These are phyloP conservation scores for Rubroboletus satanas DNA, from an alignment of 768 basidiomycete genomes.

Conservation along the genomic window DNA sequence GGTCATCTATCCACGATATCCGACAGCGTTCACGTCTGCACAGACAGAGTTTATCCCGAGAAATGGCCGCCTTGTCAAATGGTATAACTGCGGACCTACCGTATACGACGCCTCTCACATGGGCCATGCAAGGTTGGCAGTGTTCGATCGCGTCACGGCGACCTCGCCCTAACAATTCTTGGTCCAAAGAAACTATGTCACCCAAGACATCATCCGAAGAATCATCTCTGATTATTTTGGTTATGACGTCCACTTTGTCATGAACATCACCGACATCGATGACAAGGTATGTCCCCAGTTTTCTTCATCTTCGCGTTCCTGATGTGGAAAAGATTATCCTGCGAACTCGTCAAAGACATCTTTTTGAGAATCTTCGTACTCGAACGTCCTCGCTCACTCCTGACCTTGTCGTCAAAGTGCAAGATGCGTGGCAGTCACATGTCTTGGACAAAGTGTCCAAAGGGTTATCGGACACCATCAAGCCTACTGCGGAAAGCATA, in stretches of 20 bases:
- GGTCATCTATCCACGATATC: constrained; percentile 11
- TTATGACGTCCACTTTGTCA: constrained; percentile 96
- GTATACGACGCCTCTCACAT: constrained; percentile 98
- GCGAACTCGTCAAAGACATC: constrained; percentile 78
- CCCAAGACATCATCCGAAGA: constrained; percentile 38
- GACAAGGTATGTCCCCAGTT: constrained; percentile 72
- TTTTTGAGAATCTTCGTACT: constrained; percentile 58
- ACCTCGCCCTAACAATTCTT: constrained; percentile 1
- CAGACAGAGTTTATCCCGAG: constrained; percentile 76
- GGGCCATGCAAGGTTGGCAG: constrained; percentile 87
- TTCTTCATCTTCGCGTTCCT: background rate
- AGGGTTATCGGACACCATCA: constrained; percentile 51
- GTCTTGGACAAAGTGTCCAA: constrained; percentile 60
- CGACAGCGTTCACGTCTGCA: constrained; percentile 2
- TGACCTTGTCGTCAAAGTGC: constrained; percentile 53
- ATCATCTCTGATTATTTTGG: constrained; percentile 95
- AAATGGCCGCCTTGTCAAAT: constrained; percentile 76
- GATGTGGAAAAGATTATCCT: constrained; percentile 74
- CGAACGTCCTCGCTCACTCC: constrained; percentile 53
- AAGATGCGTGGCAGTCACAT: constrained; percentile 64
- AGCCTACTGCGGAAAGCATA: constrained; percentile 47
- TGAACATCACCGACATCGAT: constrained; percentile 99
- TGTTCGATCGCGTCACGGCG: background rate
- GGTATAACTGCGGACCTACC: constrained; percentile 99
- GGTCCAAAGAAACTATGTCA: constrained; percentile 73